phyloP scores from a whole-genome alignment of 1,284 basidiomycete genomes.

The Cryptococcus sp. region DNA sequence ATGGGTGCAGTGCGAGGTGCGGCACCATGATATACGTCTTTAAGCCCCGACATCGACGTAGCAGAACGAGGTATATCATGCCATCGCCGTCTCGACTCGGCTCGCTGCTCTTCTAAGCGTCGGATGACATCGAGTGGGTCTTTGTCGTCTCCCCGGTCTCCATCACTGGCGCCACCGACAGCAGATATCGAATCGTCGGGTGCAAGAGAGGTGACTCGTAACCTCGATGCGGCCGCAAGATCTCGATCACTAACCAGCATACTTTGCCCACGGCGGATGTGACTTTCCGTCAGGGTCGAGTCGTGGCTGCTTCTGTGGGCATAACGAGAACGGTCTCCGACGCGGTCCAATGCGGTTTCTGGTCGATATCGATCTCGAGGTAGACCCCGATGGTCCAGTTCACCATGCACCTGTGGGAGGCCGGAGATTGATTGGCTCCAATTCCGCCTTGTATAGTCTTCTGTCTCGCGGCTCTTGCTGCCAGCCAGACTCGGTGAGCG shows the following conservation, averaged over 20 bases:
- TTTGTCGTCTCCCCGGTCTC: conserved; percentile 25
- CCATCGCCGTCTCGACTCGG: conserved; percentile 39
- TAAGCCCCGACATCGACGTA: conserved; percentile 40
- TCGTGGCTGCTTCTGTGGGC: conserved; percentile 6
- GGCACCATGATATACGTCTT: conserved; percentile 27
- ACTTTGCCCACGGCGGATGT: conserved; percentile 9
- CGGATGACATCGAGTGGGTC: conserved; percentile 46
- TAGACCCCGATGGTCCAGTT: conserved; percentile 14
- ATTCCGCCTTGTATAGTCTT: conserved; percentile 20
- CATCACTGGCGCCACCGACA: conserved; percentile 20
- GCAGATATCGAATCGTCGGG: conserved; percentile 47
- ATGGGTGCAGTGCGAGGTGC: conserved; percentile 32
- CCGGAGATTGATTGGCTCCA: conserved; percentile 36
- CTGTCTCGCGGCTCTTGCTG: conserved; percentile 6
- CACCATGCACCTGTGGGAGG: conserved; percentile 16
- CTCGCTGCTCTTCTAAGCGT: conserved; percentile 38
- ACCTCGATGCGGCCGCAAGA: conserved; percentile 9
- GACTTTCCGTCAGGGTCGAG: conserved; percentile 13
- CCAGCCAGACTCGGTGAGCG: conserved; percentile 12
- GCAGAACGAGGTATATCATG: conserved; percentile 29
- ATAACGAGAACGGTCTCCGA: conserved; percentile 10
- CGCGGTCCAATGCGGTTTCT: conserved; percentile 24
- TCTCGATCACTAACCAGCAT: conserved; percentile 16
- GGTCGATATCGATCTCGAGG: conserved; percentile 18
- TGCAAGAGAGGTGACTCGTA: conserved; percentile 24